These are phyloP conservation scores for Theileria annulata DNA, from an alignment of 169 alveolate species.

Conservation along the genomic window DNA sequence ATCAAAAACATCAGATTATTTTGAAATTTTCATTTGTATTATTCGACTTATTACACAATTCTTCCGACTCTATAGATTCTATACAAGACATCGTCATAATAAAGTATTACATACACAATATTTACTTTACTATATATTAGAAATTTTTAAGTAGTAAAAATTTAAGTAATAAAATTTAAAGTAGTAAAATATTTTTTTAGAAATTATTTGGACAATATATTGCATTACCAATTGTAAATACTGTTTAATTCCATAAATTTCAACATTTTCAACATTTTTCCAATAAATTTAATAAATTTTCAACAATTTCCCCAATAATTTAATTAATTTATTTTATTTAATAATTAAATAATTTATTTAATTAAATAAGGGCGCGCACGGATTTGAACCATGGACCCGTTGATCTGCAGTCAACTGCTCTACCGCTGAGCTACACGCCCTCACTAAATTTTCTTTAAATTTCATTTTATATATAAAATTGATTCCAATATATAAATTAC, in stretches of 20 bases:
- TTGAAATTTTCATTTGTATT: not conserved
- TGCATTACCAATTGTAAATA: slow-evolving; percentile 14
- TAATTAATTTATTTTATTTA: not conserved
- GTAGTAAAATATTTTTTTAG: not conserved
- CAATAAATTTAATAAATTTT: not conserved
- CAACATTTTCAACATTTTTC: not conserved
- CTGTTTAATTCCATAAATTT: not conserved
- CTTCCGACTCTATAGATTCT: slow-evolving; percentile 11
- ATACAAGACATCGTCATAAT: slow-evolving; percentile 7
- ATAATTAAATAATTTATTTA: not conserved
- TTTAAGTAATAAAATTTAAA: not conserved
- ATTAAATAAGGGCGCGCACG: slow-evolving; percentile 87
- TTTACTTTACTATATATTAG: not conserved
- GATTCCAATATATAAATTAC: no score
- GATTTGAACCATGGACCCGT: slow-evolving; percentile 93
- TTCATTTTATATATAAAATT: not conserved
- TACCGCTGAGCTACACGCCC: slow-evolving; percentile 95
- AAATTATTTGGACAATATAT: slow-evolving; percentile 20
- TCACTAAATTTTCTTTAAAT: not conserved
- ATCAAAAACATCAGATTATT: slow-evolving; percentile 5
- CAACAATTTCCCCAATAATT: not conserved
- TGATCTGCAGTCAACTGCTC: slow-evolving; percentile 96
- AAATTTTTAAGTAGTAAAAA: not conserved
- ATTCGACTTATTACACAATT: slow-evolving; percentile 1
- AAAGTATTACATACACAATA: slow-evolving; percentile 7